Evolutionary conservation across 148 eudicot species (phyloP).

Genomic region (Chenopodium suecicum): DNA sequence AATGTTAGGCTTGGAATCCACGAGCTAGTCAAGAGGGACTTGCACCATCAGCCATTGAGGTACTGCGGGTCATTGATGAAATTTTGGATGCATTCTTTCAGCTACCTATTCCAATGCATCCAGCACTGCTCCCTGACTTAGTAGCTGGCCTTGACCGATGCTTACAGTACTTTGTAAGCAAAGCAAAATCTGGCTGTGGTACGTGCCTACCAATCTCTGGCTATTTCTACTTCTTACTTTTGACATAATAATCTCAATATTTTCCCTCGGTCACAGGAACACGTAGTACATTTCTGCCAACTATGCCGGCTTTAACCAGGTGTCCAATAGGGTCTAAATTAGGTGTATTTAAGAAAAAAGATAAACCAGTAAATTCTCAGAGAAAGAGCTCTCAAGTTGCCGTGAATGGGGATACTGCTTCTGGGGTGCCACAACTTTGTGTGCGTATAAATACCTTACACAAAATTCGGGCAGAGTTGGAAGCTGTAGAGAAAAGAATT

Average conservation of each 20-base stretch:
- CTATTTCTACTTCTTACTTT: neutral
- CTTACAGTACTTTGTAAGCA: constrained; percentile 71
- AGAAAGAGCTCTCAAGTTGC: constrained; percentile 74
- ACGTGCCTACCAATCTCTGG: constrained; percentile 25
- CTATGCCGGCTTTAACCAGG: constrained; percentile 93
- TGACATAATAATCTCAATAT: constrained; percentile 8
- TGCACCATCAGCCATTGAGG: constrained; percentile 88
- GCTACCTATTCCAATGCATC: constrained; percentile 96
- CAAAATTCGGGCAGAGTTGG: constrained; percentile 55
- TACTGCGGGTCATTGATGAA: constrained; percentile 67
- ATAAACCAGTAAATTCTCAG: constrained; percentile 55
- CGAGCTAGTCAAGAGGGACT: constrained; percentile 71
- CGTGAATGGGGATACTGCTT: constrained; percentile 55
- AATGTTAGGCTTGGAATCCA: constrained; percentile 80
- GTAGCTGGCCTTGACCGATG: constrained; percentile 85
- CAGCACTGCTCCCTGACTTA: constrained; percentile 83
- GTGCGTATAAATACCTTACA: constrained; percentile 76
- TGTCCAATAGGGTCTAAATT: constrained; percentile 69
- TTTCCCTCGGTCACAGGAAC: constrained; percentile 57
- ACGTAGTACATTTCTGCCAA: constrained; percentile 70
- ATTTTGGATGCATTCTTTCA: constrained; percentile 83
- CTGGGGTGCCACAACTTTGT: constrained; percentile 63
- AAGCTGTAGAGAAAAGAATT: constrained; percentile 69
- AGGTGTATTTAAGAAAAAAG: constrained; percentile 83
- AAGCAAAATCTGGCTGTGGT: constrained; percentile 95